Evolutionary conservation across 306 rosid genomes (phyloP), one percentile per base, ranked within the genome.

Genomic region (Gastrolobium villosum): DNA sequence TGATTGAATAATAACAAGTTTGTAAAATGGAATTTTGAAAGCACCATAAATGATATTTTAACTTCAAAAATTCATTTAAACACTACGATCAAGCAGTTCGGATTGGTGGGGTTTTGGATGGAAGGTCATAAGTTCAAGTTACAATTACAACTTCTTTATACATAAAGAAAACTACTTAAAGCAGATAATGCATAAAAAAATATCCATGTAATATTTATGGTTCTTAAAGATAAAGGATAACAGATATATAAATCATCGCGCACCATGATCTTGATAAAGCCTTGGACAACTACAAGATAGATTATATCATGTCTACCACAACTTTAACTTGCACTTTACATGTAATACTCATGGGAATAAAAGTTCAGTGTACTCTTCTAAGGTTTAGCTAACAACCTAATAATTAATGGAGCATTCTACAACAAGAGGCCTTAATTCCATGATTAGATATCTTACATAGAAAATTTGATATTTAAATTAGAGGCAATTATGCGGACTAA

Each of bases 361-460:
- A 53, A 56, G 46, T 49, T 35, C 60, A 10, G 9, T 9, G 20
- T 37, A 37, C 48, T 46, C 4, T 48, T 46, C 11, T 10, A 31
- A 10, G 57, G 30, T 45, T 31, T 45, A 30, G 28, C 40, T 45
- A 1, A 67, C 50, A 67, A 36, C 14, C 40, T 20, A 56, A 31
- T 41, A 72, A 13, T 10, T 10, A 55, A 3, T 11, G 37, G 65
- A 2, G 45, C 26, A 20, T 48, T 60, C 65, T 9, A 70, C 60
- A 50, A 70, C 43, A 52, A 44, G 57, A 65, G 52, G 39, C 36
- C 41, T 4, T 28, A 61, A 70, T 37, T 49, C 37, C 46, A 13
- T 28, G 36, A 69, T 1, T 14, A 66, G 53, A 36, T 46, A 46
- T 44, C 53, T 28, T 46, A 10, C 7, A 45, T 69, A 45, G 46